Evolutionary conservation across 176 grass and related monocot genomes (phyloP), one percentile per base, ranked within the genome.

Genomic region (Eleusine indica): DNA sequence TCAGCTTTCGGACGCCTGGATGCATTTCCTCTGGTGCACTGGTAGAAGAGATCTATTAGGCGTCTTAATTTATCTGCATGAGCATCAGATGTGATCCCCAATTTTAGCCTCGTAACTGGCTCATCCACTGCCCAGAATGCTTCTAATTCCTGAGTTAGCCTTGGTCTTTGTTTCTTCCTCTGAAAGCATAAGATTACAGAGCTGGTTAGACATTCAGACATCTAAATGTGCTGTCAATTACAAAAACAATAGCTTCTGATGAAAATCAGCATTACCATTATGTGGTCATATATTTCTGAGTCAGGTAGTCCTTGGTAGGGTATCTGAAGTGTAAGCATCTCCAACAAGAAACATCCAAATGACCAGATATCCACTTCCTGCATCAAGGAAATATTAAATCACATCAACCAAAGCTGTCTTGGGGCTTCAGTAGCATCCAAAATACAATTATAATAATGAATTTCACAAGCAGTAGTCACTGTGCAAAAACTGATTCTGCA

Each of bases 341-440:
- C 96, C 70, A 96, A 86, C 74, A 99, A 67, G 83, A 99, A 90
- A 69, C 96, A 99, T 21, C 96, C 96, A 60, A 89, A 99, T 61
- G 96, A 96, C 96, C 96, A 99, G 38, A 99, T 89, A 92, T 99
- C 96, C 42, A 94, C 91, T 84, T 99, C 93, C 96, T 99, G 88
- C 75, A 85, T 81, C 44, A 84, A 81, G 44, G 12, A 73, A 60
- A 79, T 58, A 81, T 69, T 61, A 58, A 37, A 11, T 46, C 3
- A 3, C 30, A 89, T 22, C 60, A 82, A 40, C 29, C 51, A 12
- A 9, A 4, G 21, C 35, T 52, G 48, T 52, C 61, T 85, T 4
- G 9, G 48, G 52, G 28, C 19, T 37, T 70, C 44, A 71, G 38
- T 30, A 6, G 15, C 12, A 66, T 40, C 30, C 42, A 22, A 60